Conservation (phyloP, 2,329 filamentous ascomycete genomes). For the Penicillium occitanis region DNA sequence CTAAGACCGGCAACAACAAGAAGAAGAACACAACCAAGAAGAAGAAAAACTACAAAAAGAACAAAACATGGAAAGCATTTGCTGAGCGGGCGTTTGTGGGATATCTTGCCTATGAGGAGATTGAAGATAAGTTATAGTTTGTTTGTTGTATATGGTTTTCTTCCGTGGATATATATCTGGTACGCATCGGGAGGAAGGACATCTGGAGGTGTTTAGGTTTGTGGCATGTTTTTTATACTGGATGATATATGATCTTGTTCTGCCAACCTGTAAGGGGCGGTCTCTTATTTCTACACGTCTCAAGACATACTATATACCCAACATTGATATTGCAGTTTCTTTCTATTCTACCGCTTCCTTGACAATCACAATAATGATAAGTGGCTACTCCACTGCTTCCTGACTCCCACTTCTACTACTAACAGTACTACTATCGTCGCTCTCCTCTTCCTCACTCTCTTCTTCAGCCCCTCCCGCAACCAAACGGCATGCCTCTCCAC, state of each 20-base stretch:
- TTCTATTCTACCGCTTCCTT: neutral
- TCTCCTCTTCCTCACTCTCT: neutral
- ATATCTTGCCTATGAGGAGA: constrained; percentile 65
- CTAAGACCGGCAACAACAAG: constrained; percentile 47
- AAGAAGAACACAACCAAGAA: constrained; percentile 52
- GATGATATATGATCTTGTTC: neutral
- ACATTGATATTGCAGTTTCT: neutral
- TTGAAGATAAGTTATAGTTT: constrained; percentile 44
- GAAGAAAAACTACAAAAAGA: constrained; percentile 50
- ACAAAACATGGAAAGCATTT: constrained; percentile 76
- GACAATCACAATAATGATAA: neutral
- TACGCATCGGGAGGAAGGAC: neutral
- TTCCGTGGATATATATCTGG: neutral
- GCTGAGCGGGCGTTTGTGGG: constrained; percentile 76
- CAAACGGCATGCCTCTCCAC: neutral
- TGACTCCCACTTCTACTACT: neutral
- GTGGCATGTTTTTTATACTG: neutral
- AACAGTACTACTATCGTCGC: neutral
- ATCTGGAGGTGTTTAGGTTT: neutral
- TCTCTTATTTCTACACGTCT: neutral
- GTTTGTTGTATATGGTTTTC: neutral
- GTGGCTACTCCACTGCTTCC: neutral
- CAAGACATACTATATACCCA: constrained; percentile 6
- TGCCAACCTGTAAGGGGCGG: neutral
- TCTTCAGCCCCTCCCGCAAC: neutral